Conservation (phyloP, 176 grass and related monocot genomes). For the Eragrostis curvula region DNA sequence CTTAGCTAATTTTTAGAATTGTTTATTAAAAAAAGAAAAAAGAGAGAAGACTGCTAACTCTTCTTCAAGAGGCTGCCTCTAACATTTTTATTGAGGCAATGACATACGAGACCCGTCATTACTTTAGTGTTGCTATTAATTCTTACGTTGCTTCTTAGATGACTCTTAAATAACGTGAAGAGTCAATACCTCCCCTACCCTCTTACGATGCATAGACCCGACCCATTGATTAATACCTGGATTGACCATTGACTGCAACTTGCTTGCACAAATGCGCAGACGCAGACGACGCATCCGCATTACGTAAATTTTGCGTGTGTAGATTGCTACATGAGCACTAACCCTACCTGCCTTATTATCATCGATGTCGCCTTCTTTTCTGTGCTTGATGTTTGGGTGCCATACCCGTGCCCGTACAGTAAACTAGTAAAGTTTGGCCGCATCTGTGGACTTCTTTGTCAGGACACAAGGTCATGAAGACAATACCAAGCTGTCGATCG, state of each 20-base stretch:
- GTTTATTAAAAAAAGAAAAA: no score
- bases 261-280: not conserved
- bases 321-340: not conserved
- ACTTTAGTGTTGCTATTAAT: no score
- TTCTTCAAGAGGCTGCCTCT: no score
- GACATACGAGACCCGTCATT: no score
- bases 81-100: no score
- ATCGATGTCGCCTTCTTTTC: conserved; percentile 20
- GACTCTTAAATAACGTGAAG: no score
- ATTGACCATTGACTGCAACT: not conserved
- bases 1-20: no score
- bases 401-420: conserved; percentile 41
- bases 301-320: not conserved
- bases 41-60: no score
- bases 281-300: no score
- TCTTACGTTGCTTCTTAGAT: no score
- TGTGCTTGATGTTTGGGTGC: not conserved
- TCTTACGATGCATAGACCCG: conserved; percentile 4
- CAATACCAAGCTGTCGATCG: conserved; percentile 46
- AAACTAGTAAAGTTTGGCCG: conserved; percentile 6
- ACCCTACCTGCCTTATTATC: conserved; percentile 10
- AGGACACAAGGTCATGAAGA: conserved; percentile 22
- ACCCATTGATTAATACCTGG: not conserved
- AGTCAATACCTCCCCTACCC: no score
- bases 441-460: conserved; percentile 20